Evolutionary conservation across 2,329 filamentous ascomycete species (phyloP).

Genomic region (Graphilbum fragrans): DNA sequence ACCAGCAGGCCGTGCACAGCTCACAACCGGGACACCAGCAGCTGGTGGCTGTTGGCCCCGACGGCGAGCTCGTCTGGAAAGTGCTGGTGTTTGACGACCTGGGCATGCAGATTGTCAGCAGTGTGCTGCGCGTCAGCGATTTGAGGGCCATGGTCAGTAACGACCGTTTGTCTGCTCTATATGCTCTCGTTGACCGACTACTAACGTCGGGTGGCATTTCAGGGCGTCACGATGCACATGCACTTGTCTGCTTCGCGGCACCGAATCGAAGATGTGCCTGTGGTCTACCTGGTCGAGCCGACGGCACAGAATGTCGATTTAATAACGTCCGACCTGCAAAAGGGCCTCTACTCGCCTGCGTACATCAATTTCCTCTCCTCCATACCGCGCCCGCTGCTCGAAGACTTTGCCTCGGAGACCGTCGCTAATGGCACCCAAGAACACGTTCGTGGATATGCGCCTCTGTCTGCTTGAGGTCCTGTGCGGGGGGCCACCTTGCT

Average conservation of each 20-base stretch:
- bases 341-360: conserved; percentile 80
- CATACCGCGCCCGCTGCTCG: conserved; percentile 76
- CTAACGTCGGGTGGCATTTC: not conserved
- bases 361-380: conserved; percentile 97
- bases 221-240: conserved; percentile 91
- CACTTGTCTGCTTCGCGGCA: conserved; percentile 71
- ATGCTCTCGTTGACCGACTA: not conserved
- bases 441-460: conserved; percentile 7
- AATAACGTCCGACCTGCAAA: conserved; percentile 77
- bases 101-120: conserved; percentile 92
- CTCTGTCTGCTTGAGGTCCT: not conserved
- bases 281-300: conserved; percentile 92
- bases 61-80: conserved; percentile 95
- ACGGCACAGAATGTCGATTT: conserved; percentile 66
- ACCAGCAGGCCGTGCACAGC: conserved; percentile 48
- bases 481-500: no score
- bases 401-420: conserved; percentile 88
- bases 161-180: not conserved
- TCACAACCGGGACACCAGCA: conserved; percentile 42
- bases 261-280: conserved; percentile 90
- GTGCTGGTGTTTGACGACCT: conserved; percentile 87
- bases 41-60: conserved; percentile 69
- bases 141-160: conserved; percentile 54
- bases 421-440: conserved; percentile 76
- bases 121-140: conserved; percentile 87